These are phyloP conservation scores for Verticillium tricorpus DNA, from an alignment of 2,329 filamentous ascomycete species.

Conservation along the genomic window DNA sequence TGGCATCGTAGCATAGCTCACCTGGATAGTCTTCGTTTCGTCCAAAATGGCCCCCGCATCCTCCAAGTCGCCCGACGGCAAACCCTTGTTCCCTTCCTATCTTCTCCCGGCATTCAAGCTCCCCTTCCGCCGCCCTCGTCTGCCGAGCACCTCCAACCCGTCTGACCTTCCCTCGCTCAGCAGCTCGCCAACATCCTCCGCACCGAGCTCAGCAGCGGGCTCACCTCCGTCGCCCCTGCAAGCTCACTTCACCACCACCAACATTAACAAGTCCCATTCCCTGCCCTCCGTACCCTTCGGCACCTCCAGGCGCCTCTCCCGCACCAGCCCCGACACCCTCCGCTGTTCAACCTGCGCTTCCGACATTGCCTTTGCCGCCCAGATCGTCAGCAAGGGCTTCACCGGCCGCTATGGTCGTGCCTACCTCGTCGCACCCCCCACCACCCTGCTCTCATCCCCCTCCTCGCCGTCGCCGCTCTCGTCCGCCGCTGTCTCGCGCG, in stretches of 20 bases:
- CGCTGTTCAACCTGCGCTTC: constrained; percentile 54
- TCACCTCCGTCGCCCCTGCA: constrained; percentile 16
- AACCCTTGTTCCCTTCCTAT: constrained; percentile 40
- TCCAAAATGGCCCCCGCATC: background rate
- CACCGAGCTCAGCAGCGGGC: constrained; percentile 16
- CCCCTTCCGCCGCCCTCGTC: constrained; percentile 38
- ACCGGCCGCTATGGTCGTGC: constrained; percentile 61
- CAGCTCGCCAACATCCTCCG: constrained; percentile 30
- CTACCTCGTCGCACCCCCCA: constrained; percentile 49
- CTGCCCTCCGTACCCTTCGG: background rate
- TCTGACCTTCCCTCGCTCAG: constrained; percentile 25
- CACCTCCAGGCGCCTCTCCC: constrained; percentile 27
- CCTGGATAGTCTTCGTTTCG: background rate
- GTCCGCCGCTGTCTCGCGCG: background rate
- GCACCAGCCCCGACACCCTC: constrained; percentile 48
- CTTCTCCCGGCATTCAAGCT: constrained; percentile 47
- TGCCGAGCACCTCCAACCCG: constrained; percentile 20
- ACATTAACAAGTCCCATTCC: background rate
- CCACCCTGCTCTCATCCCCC: constrained; percentile 11
- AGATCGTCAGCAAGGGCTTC: constrained; percentile 63
- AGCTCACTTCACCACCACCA: constrained; percentile 13
- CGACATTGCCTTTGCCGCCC: constrained; percentile 56
- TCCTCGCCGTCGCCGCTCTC: background rate
- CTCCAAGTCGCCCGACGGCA: background rate
- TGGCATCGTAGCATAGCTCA: background rate